These are phyloP conservation scores for Tremellales sp. DNA, from an alignment of 1,284 basidiomycete genomes.

Conservation along the genomic window DNA sequence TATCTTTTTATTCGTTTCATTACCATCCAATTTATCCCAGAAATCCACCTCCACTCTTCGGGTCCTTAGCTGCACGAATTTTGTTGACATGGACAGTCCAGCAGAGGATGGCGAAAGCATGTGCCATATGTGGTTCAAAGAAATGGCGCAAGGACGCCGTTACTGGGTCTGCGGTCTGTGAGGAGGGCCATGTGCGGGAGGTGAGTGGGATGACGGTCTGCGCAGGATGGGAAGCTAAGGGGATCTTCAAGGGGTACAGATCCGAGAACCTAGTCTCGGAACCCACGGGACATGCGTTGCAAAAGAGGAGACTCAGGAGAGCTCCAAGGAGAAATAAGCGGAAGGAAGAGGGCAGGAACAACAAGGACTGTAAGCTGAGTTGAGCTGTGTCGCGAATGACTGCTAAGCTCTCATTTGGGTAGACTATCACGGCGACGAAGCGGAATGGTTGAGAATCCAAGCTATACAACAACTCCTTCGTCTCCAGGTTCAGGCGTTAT, in stretches of 20 bases:
- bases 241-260: constrained; percentile 33
- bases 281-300: constrained; percentile 29
- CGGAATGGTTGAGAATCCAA: constrained; percentile 71
- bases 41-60: background rate
- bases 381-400: background rate
- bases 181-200: constrained; percentile 47
- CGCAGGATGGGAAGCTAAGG: background rate
- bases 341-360: constrained; percentile 25
- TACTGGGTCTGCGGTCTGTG: constrained; percentile 42
- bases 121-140: constrained; percentile 42
- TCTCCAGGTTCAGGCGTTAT: constrained; percentile 65
- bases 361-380: constrained; percentile 33
- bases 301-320: constrained; percentile 28
- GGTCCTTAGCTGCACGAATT: no score
- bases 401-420: background rate
- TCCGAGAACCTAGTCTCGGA: constrained; percentile 39
- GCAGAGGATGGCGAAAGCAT: constrained; percentile 36
- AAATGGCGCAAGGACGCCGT: constrained; percentile 42
- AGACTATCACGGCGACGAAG: constrained; percentile 78
- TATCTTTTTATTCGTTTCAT: background rate
- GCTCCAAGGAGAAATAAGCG: constrained; percentile 28
- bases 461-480: constrained; percentile 74
- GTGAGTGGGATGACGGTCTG: constrained; percentile 17
- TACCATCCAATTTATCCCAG: background rate
- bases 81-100: background rate